A percentile compares a stretch with the other conserved stretches of the same genome.
phyloP scores from a whole-genome alignment of 2,329 filamentous ascomycete species.

The Biscogniauxia mediterranea region DNA sequence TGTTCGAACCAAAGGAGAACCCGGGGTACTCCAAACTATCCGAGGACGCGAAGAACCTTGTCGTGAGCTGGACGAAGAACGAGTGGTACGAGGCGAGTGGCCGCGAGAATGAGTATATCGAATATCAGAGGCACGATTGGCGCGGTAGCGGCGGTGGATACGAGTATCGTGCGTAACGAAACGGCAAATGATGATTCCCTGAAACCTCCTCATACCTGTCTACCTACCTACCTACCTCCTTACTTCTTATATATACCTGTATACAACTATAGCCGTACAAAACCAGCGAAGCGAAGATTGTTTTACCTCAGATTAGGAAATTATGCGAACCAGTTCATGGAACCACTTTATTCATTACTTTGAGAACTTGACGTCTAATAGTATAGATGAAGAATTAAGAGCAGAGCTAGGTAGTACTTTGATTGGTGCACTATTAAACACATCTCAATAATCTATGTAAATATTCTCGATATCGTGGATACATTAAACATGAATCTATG shows the following conservation, averaged over 20 bases:
- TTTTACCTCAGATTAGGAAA: neutral
- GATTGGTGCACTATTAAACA: too few relatives aligned
- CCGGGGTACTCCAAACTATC: constrained; percentile 68
- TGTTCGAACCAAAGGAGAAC: constrained; percentile 73
- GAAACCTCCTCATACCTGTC: too few relatives aligned
- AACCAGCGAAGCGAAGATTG: neutral
- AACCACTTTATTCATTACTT: neutral
- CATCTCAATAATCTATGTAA: neutral
- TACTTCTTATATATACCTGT: too few relatives aligned
- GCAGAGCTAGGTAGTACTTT: neutral
- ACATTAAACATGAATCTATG: neutral
- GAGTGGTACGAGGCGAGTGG: constrained; percentile 64
- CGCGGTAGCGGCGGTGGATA: neutral
- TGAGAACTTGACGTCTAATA: neutral
- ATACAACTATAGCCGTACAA: neutral
- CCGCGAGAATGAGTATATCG: constrained; percentile 30
- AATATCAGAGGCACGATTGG: constrained; percentile 6
- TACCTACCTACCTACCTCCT: too few relatives aligned
- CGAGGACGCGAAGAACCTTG: constrained; percentile 62
- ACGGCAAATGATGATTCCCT: too few relatives aligned
- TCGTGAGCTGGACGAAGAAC: constrained; percentile 63
- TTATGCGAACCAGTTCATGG: too few relatives aligned
- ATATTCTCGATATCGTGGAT: neutral
- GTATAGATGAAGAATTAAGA: neutral
- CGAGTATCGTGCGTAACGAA: neutral